phyloP scores from a whole-genome alignment of 495 filamentous ascomycete species.

The Annulohypoxylon stygium region DNA sequence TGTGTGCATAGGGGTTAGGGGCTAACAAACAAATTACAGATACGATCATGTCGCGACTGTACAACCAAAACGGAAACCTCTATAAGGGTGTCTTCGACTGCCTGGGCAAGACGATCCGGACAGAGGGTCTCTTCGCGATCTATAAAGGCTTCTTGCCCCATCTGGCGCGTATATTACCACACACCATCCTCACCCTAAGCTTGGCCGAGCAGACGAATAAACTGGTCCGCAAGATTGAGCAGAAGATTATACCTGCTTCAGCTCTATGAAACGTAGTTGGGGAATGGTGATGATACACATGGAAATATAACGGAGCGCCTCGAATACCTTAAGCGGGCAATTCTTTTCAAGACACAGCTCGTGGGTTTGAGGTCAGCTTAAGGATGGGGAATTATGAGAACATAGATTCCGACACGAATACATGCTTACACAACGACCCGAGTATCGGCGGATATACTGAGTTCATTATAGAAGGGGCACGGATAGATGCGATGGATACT shows the following conservation, averaged over 20 bases:
- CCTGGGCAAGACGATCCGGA: conserved; percentile 87
- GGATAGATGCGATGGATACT: background rate
- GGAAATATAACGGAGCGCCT: background rate
- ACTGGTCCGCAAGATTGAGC: conserved; percentile 81
- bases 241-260: conserved; percentile 65
- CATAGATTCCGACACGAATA: background rate
- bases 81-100: conserved; percentile 95
- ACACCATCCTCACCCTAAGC: conserved; percentile 92
- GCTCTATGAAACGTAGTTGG: conserved; percentile 41
- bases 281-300: background rate
- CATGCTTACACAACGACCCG: background rate
- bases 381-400: background rate
- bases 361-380: too few relatives aligned
- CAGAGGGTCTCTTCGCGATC: conserved; percentile 91
- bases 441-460: conserved; percentile 6
- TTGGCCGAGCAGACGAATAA: conserved; percentile 98
- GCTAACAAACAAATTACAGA: conserved; percentile 64
- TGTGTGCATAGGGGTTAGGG: background rate
- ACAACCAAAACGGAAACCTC: conserved; percentile 98
- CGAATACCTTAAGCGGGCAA: background rate
- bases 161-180: conserved; percentile 91
- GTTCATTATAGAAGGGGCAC: conserved; percentile 10
- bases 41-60: conserved; percentile 98
- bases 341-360: background rate
- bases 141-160: conserved; percentile 99